These are phyloP conservation scores for Petrea volubilis DNA, from an alignment of 257 asterid genomes.

Conservation along the genomic window DNA sequence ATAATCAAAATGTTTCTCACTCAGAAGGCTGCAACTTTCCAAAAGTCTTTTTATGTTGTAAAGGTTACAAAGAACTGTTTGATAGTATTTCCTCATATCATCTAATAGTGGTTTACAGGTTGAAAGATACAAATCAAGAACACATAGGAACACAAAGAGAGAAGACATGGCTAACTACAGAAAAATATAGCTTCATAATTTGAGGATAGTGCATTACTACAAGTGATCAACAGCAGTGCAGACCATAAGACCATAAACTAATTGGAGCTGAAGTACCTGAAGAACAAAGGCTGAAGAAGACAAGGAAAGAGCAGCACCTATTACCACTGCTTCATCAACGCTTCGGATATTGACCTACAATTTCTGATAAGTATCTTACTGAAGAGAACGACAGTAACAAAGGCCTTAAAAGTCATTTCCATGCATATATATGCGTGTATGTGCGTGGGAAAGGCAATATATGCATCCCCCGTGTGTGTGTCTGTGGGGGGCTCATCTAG, in stretches of 20 bases:
- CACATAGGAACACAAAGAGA: background rate
- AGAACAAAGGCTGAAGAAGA: slow-evolving; percentile 99
- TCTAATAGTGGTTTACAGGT: background rate
- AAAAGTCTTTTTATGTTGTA: background rate
- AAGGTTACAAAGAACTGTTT: background rate
- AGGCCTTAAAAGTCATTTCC: background rate
- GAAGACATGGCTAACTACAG: background rate
- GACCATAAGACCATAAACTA: background rate
- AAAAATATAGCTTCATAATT: background rate
- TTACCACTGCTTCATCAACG: slow-evolving; percentile 96
- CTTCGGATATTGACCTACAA: slow-evolving; percentile 96
- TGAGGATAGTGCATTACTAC: background rate
- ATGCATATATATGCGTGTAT: background rate
- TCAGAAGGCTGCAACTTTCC: background rate
- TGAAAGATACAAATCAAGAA: background rate
- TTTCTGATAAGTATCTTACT: slow-evolving; percentile 13
- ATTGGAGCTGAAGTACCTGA: slow-evolving; percentile 64
- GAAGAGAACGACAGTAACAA: slow-evolving; percentile 17
- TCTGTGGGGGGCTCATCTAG: background rate
- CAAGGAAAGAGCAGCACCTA: slow-evolving; percentile 97
- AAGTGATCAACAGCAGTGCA: background rate
- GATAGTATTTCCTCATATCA: background rate
- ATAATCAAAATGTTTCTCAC: background rate
- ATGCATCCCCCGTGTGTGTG: background rate
- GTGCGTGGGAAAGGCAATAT: background rate